phyloP scores from a whole-genome alignment of 192 early-diverging fungal genomes.

The Entomortierella beljakovae region DNA sequence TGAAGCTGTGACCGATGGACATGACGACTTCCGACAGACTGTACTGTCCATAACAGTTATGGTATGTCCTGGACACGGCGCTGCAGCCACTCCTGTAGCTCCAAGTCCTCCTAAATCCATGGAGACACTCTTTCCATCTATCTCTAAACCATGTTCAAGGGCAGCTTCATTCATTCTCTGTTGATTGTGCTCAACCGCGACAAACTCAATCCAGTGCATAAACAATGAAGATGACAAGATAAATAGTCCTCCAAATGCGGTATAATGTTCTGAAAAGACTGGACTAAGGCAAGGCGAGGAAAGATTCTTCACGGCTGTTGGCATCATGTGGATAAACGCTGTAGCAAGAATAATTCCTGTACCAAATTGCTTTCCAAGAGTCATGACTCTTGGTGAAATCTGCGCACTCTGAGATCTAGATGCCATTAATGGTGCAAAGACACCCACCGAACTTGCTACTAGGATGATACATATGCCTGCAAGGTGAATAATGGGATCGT shows the following conservation, averaged over 20 bases:
- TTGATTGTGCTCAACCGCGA: constrained; percentile 49
- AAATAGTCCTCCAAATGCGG: constrained; percentile 65
- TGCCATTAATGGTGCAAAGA: constrained; percentile 62
- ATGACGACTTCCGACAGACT: background rate
- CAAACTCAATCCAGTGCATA: constrained; percentile 75
- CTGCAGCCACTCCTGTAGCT: constrained; percentile 20
- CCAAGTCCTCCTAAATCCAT: constrained; percentile 26
- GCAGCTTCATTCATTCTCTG: background rate
- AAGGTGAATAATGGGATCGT: constrained; percentile 52
- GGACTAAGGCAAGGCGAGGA: constrained; percentile 66
- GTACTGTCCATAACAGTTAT: constrained; percentile 5
- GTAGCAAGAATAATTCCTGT: constrained; percentile 81
- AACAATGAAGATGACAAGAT: constrained; percentile 73
- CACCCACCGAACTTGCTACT: constrained; percentile 61
- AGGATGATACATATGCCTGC: constrained; percentile 69
- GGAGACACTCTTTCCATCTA: background rate
- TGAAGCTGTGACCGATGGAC: constrained; percentile 14
- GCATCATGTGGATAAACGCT: constrained; percentile 79
- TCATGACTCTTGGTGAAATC: constrained; percentile 8
- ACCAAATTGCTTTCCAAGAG: constrained; percentile 56
- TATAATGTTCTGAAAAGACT: constrained; percentile 53
- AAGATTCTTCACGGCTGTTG: constrained; percentile 66
- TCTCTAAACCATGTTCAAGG: background rate
- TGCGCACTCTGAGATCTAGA: constrained; percentile 6
- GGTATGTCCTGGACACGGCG: constrained; percentile 17